These are phyloP conservation scores for Globisporangium takayamanum DNA, from an alignment of 352 stramenopile species.

Conservation along the genomic window DNA sequence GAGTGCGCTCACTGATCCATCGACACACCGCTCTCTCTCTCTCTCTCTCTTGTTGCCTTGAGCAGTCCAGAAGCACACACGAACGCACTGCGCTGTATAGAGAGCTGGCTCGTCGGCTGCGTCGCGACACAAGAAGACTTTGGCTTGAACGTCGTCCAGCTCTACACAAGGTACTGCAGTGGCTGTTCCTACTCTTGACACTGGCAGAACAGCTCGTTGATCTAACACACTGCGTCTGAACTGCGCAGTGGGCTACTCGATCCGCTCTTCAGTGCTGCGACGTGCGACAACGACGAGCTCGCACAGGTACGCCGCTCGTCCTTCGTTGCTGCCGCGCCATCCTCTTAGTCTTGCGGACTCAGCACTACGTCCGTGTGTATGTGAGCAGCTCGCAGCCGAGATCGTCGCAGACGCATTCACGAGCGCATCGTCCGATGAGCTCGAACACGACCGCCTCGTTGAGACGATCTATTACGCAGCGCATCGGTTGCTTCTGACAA, in stretches of 20 bases:
- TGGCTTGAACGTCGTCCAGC: conserved; percentile 34
- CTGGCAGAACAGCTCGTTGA: not conserved
- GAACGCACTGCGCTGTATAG: conserved; percentile 50
- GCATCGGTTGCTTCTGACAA: conserved; percentile 19
- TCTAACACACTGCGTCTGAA: not conserved
- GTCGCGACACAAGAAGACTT: conserved; percentile 37
- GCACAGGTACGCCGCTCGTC: conserved; percentile 24
- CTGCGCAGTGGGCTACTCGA: conserved; percentile 31
- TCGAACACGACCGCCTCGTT: conserved; percentile 15
- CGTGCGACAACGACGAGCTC: conserved; percentile 30
- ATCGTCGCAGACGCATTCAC: conserved; percentile 62
- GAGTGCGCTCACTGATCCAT: too few species aligned
- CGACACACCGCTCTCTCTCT: not conserved
- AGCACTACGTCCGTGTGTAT: not conserved
- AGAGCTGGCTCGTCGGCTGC: conserved; percentile 59
- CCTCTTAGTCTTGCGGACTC: too few species aligned
- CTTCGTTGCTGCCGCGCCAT: not conserved
- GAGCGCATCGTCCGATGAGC: conserved; percentile 15
- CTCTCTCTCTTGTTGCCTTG: not conserved
- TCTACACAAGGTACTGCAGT: conserved; percentile 14
- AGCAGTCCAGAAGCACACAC: conserved; percentile 28
- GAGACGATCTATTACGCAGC: conserved; percentile 26
- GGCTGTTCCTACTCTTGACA: too few species aligned
- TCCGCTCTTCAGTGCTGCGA: conserved; percentile 26
- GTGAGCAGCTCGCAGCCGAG: conserved; percentile 38